phyloP scores from a whole-genome alignment of 306 rosid genomes.

The apple (Malus domestica) region ASM211411v1 NC_041791.1:16861001-16861500 shows the following conservation, averaged over 20 bases:
- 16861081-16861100: not conserved
- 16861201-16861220: not conserved
- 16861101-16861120: no score
- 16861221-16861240: not conserved
- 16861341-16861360: not conserved
- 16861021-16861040: no score
- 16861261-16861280: not conserved
- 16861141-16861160: not conserved
- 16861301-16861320: not conserved
- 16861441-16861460: conserved; percentile 26
- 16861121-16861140: not conserved
- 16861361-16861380: conserved; percentile 49
- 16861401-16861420: conserved; percentile 43
- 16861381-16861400: conserved; percentile 45
- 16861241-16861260: not conserved
- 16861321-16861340: not conserved
- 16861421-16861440: conserved; percentile 29
- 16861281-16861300: not conserved
- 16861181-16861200: not conserved
- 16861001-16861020: no score
- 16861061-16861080: no score
- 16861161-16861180: not conserved
- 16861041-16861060: no score
- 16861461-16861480: conserved; percentile 8
- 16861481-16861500: not conserved